A percentile compares a stretch with the other conserved stretches of the same genome.
These are phyloP conservation scores for Millerozyma miso DNA, from an alignment of 805 yeast genomes.

Conservation along the genomic window DNA sequence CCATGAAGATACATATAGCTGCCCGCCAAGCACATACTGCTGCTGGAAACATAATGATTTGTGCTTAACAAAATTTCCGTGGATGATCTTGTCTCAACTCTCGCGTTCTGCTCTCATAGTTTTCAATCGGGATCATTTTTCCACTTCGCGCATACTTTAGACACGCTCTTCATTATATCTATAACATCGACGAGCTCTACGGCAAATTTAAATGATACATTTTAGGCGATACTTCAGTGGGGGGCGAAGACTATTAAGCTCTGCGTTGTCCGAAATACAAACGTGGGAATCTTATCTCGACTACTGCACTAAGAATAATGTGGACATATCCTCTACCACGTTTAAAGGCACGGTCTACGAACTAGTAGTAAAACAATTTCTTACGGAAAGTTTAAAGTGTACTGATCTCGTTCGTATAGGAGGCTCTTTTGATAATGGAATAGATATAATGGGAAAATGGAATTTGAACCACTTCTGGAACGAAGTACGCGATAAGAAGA, in stretches of 20 bases:
- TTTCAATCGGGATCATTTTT: not conserved
- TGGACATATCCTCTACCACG: conserved; percentile 33
- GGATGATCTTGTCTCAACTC: no score
- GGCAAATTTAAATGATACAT: not conserved
- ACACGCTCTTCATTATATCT: not conserved
- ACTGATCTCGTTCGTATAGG: conserved; percentile 43
- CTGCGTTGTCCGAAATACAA: conserved; percentile 10
- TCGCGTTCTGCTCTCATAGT: no score
- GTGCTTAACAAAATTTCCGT: no score
- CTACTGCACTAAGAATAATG: conserved; percentile 20
- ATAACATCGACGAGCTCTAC: no score
- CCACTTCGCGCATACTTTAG: not conserved
- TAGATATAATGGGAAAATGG: conserved; percentile 56
- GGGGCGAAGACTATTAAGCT: not conserved
- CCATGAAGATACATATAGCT: not conserved
- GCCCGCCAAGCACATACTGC: not conserved
- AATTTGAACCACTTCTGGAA: conserved; percentile 25
- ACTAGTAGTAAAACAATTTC: conserved; percentile 35
- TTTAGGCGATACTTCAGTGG: not conserved
- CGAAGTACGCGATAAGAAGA: not conserved
- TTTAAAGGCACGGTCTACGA: conserved; percentile 58
- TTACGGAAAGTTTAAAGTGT: conserved; percentile 36
- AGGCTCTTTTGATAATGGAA: conserved; percentile 54
- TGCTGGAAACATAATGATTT: not conserved
- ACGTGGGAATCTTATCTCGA: conserved; percentile 26